These are phyloP conservation scores for Naganishia sp. DNA, from an alignment of 1,284 basidiomycete genomes.

Conservation along the genomic window DNA sequence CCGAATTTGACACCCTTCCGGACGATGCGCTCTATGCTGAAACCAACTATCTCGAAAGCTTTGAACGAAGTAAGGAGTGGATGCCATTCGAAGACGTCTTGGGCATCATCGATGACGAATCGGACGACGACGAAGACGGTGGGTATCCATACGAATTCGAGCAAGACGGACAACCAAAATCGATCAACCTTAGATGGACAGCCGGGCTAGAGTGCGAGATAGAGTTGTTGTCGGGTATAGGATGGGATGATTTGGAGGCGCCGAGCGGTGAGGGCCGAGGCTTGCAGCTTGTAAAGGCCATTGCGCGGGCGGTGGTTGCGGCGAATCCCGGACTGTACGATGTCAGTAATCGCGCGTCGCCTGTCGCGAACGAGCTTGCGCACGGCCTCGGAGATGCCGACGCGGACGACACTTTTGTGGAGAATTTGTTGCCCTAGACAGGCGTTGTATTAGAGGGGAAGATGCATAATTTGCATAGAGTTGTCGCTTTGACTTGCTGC, in stretches of 20 bases:
- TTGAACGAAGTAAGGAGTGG: conserved; percentile 25
- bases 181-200: neutral
- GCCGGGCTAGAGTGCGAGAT: conserved; percentile 3
- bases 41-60: conserved; percentile 28
- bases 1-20: conserved; percentile 4
- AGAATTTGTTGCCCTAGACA: neutral
- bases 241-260: neutral
- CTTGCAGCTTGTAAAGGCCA: neutral
- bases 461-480: too few relatives aligned
- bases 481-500: too few relatives aligned
- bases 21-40: conserved; percentile 23
- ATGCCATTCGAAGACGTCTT: conserved; percentile 12
- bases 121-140: neutral
- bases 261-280: neutral
- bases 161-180: neutral
- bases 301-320: neutral
- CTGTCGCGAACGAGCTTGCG: neutral
- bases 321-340: neutral
- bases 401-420: conserved; percentile 4
- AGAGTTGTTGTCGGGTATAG: conserved; percentile 5
- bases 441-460: too few relatives aligned
- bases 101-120: conserved; percentile 16
- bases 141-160: neutral
- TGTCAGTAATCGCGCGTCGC: neutral
- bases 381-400: neutral